Conservation (phyloP, 257 asterid species). For the Solanum chmielewskii region DNA sequence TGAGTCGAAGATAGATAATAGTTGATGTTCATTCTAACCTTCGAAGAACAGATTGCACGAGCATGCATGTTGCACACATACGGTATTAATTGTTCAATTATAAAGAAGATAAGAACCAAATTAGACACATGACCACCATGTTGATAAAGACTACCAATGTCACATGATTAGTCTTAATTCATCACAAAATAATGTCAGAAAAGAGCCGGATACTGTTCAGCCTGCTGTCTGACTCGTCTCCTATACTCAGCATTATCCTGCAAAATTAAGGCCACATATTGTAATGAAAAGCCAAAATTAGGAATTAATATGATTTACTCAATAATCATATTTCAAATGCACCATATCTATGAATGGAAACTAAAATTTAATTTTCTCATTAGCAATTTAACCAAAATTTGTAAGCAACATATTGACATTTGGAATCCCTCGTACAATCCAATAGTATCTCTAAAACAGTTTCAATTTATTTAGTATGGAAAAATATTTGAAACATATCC, state of each 20-base stretch:
- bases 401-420: not conserved
- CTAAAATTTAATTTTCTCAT: not conserved
- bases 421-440: not conserved
- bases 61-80: not conserved
- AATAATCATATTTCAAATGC: not conserved
- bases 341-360: not conserved
- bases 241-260: constrained; percentile 21
- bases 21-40: not conserved
- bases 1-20: not conserved
- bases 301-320: not conserved
- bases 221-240: constrained; percentile 27
- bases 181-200: not conserved
- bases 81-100: not conserved
- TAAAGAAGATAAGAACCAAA: not conserved
- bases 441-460: not conserved
- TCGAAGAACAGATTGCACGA: not conserved
- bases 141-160: not conserved
- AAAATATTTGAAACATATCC: too few relatives aligned
- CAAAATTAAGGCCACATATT: not conserved
- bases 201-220: constrained; percentile 18
- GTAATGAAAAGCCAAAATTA: not conserved
- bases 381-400: not conserved
- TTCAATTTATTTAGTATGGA: not conserved
- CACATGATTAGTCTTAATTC: not conserved
- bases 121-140: not conserved